These are phyloP conservation scores for Chaetothyriales sp. DNA, from an alignment of 2,329 filamentous ascomycete genomes.

Conservation along the genomic window DNA sequence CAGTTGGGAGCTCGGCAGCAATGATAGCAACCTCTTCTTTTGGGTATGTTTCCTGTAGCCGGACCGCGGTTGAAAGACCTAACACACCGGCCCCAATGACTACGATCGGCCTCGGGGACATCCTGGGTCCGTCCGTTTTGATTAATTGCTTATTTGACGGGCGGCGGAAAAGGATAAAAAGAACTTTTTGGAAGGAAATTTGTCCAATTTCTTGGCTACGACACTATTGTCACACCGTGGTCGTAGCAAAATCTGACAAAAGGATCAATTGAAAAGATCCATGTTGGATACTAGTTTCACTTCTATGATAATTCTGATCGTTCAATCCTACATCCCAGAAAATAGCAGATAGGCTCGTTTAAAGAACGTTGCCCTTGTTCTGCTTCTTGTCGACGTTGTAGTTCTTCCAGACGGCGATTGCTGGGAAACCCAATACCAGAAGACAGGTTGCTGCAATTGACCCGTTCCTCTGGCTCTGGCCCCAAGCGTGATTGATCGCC, in stretches of 20 bases:
- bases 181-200: too few relatives aligned
- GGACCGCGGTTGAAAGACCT: constrained; percentile 12
- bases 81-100: constrained; percentile 16
- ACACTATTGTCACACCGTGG: too few relatives aligned
- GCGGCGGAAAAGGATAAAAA: too few relatives aligned
- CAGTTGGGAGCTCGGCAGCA: constrained; percentile 26
- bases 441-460: constrained; percentile 21
- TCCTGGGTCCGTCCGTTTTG: not conserved
- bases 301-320: too few relatives aligned
- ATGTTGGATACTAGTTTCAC: too few relatives aligned
- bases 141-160: not conserved
- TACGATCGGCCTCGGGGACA: constrained; percentile 4
- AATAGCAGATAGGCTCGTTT: too few relatives aligned
- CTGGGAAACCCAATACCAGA: constrained; percentile 4
- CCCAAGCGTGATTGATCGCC: constrained; percentile 35
- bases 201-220: too few relatives aligned
- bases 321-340: too few relatives aligned
- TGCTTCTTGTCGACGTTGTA: constrained; percentile 14
- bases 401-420: constrained; percentile 9
- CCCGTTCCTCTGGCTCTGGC: constrained; percentile 31
- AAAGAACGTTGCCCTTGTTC: constrained; percentile 7
- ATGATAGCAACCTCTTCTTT: constrained; percentile 27
- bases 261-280: too few relatives aligned
- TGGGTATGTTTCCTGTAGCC: constrained; percentile 17
- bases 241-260: too few relatives aligned